phyloP scores from a whole-genome alignment of 2,329 filamentous ascomycete species.

The Fusarium haematococcum region DNA sequence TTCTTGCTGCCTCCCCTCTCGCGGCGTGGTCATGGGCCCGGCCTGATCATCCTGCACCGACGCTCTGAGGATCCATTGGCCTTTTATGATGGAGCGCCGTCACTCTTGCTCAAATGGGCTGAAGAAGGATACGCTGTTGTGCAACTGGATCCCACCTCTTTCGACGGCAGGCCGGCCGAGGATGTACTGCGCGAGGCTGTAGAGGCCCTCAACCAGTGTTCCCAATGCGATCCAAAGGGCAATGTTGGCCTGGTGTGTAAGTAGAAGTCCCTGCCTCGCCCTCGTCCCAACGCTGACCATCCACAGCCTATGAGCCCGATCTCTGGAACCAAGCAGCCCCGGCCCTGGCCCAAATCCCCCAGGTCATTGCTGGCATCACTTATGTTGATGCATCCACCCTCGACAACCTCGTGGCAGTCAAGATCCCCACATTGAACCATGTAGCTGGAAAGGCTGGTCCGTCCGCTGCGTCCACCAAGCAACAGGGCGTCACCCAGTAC shows the following conservation, averaged over 20 bases:
- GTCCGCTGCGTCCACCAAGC: not conserved
- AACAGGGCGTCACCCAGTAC: not conserved
- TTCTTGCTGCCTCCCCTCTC: conserved; percentile 49
- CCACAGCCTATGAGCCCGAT: not conserved
- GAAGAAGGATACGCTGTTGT: not conserved
- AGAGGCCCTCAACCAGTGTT: not conserved
- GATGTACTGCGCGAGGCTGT: not conserved
- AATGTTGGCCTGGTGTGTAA: not conserved
- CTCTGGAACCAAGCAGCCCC: not conserved
- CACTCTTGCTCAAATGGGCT: not conserved
- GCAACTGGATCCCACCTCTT: not conserved
- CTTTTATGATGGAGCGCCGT: conserved; percentile 18
- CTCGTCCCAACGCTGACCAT: not conserved
- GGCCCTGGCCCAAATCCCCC: not conserved
- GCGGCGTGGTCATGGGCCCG: conserved; percentile 52
- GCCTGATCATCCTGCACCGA: conserved; percentile 48
- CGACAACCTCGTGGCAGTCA: not conserved
- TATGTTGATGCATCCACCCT: not conserved
- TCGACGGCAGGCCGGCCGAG: not conserved
- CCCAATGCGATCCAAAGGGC: not conserved
- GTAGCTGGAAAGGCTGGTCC: not conserved
- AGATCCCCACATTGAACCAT: not conserved
- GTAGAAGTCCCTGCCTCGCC: not conserved
- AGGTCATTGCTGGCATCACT: not conserved
- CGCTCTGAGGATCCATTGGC: conserved; percentile 1